Evolutionary conservation across 768 basidiomycete species (phyloP).

Genomic region (Lactarius akahatsu): DNA sequence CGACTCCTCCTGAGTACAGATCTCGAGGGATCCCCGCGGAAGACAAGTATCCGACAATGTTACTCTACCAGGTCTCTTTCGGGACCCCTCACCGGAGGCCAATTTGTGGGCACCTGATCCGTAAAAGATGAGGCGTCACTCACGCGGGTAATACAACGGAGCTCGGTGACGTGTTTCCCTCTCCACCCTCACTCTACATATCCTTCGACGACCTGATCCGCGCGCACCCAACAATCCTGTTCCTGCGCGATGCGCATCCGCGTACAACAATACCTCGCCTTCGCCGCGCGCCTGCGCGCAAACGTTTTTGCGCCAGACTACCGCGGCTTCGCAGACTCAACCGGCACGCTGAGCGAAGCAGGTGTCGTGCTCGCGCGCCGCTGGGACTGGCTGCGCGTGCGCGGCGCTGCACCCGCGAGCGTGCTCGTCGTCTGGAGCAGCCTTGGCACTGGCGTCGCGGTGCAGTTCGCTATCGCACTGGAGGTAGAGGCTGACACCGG

Average conservation of each 20-base stretch:
- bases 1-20: no score
- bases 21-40: no score
- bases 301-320: slow-evolving; percentile 91
- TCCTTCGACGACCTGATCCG: slow-evolving; percentile 43
- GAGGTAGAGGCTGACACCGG: slow-evolving; percentile 24
- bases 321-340: slow-evolving; percentile 88
- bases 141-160: no score
- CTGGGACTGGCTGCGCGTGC: no score
- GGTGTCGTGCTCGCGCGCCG: slow-evolving; percentile 70
- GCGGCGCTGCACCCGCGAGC: slow-evolving; percentile 56
- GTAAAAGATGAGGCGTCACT: no score
- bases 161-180: no score
- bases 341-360: slow-evolving; percentile 69
- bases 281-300: slow-evolving; percentile 61
- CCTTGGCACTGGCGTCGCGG: slow-evolving; percentile 79
- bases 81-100: no score
- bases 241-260: slow-evolving; percentile 75
- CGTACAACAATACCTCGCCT: slow-evolving; percentile 63
- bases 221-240: slow-evolving; percentile 70
- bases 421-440: slow-evolving; percentile 83
- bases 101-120: no score
- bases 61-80: no score
- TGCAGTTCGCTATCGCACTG: slow-evolving; percentile 44
- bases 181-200: no score
- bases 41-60: no score